Evolutionary conservation across 169 alveolate species (phyloP).

Genomic region (Cryptosporidium felis): DNA sequence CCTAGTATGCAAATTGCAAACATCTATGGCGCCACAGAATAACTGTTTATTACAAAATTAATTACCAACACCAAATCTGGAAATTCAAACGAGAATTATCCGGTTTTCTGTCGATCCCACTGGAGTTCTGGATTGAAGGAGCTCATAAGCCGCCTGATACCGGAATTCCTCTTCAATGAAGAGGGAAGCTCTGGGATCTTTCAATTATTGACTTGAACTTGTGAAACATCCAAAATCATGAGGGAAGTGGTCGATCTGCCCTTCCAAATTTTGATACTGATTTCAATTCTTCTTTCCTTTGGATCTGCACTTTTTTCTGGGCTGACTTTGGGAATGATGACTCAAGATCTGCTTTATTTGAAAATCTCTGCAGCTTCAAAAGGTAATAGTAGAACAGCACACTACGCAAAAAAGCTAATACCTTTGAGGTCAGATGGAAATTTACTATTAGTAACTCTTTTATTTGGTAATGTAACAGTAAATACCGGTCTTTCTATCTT

Average conservation of each 20-base stretch:
- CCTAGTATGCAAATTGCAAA: too few relatives aligned
- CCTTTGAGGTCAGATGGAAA: conserved; percentile 87
- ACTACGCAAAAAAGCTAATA: conserved; percentile 83
- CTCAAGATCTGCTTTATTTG: conserved; percentile 84
- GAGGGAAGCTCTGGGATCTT: too few relatives aligned
- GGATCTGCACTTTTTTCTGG: conserved; percentile 87
- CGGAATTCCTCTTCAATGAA: too few relatives aligned
- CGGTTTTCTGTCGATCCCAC: too few relatives aligned
- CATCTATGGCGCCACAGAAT: too few relatives aligned
- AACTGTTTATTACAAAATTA: too few relatives aligned
- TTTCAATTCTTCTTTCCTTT: conserved; percentile 71
- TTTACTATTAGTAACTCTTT: conserved; percentile 83
- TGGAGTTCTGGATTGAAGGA: too few relatives aligned
- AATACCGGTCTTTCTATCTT: conserved; percentile 85
- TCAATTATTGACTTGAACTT: too few relatives aligned
- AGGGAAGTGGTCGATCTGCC: conserved; percentile 7
- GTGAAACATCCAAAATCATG: too few relatives aligned
- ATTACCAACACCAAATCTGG: too few relatives aligned
- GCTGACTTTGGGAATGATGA: conserved; percentile 86
- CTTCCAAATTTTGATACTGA: conserved; percentile 24
- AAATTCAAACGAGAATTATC: too few relatives aligned
- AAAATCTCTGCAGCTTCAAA: conserved; percentile 79
- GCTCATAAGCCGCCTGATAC: too few relatives aligned
- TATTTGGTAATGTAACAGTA: conserved; percentile 87
- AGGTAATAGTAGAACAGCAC: conserved; percentile 79